These are phyloP conservation scores for Lactarius deliciosus DNA, from an alignment of 768 basidiomycete species.

Conservation along the genomic window DNA sequence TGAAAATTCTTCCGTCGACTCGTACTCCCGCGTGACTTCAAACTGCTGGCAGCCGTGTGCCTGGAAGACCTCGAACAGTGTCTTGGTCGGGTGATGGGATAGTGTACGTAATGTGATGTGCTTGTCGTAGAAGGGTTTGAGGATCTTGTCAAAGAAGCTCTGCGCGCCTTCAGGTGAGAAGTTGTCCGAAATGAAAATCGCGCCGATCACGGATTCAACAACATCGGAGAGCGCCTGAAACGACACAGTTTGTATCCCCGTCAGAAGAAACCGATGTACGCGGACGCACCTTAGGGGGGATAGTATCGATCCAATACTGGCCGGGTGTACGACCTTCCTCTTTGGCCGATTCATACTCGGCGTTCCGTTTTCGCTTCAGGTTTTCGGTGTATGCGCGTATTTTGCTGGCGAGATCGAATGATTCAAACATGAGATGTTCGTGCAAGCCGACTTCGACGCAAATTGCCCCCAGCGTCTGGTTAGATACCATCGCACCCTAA, in stretches of 20 bases:
- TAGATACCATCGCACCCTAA: constrained; percentile 85
- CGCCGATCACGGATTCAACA: constrained; percentile 77
- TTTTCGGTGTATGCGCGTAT: constrained; percentile 55
- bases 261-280: not conserved
- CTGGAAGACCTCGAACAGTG: constrained; percentile 71
- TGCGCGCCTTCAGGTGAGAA: constrained; percentile 62
- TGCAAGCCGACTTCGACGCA: constrained; percentile 70
- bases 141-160: constrained; percentile 61
- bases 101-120: constrained; percentile 72
- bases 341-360: constrained; percentile 49
- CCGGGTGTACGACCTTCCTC: constrained; percentile 53
- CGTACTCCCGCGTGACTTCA: constrained; percentile 40
- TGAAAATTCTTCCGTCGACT: constrained; percentile 44
- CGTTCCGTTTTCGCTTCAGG: constrained; percentile 45
- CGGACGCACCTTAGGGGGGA: constrained; percentile 68
- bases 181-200: constrained; percentile 73
- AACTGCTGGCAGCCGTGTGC: constrained; percentile 69
- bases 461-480: constrained; percentile 71
- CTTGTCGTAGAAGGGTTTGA: constrained; percentile 77
- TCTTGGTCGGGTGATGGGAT: constrained; percentile 74
- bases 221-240: constrained; percentile 72
- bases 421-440: constrained; percentile 58
- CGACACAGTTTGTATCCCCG: constrained; percentile 3
- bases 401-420: constrained; percentile 47
- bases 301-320: constrained; percentile 77